A percentile compares a stretch with the other conserved stretches of the same genome.
Conservation (phyloP, 805 yeast genomes). For the Saturnispora bothae region DNA sequence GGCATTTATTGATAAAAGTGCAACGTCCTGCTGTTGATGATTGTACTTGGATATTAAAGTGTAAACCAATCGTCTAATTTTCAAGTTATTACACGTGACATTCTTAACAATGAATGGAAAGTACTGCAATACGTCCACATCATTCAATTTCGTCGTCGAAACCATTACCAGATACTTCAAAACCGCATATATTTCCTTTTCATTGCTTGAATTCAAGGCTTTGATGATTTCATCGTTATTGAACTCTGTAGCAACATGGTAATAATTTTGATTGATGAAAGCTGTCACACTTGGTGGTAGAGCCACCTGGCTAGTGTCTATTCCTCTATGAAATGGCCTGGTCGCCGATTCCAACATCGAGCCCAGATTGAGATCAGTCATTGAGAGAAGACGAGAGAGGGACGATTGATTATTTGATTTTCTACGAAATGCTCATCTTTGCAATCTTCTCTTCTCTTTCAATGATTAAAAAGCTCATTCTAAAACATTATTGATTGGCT, state of each 20-base stretch:
- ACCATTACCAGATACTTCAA: constrained; percentile 43
- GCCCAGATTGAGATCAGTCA: too few species aligned
- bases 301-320: constrained; percentile 12
- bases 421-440: too few species aligned
- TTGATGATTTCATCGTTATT: constrained; percentile 41
- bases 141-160: constrained; percentile 23
- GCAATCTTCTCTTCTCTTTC: too few species aligned
- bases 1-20: constrained; percentile 80
- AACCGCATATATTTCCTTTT: constrained; percentile 52
- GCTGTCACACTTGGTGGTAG: constrained; percentile 17
- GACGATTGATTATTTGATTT: too few species aligned
- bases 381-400: too few species aligned
- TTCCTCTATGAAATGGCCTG: constrained; percentile 7
- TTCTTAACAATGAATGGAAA: constrained; percentile 89
- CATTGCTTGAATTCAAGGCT: constrained; percentile 40
- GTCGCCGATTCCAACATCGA: constrained; percentile 16
- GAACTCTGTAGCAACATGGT: constrained; percentile 2
- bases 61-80: constrained; percentile 66
- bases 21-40: constrained; percentile 78
- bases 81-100: constrained; percentile 55
- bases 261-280: constrained; percentile 17
- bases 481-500: too few species aligned
- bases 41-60: constrained; percentile 67
- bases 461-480: too few species aligned
- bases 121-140: constrained; percentile 33